A percentile compares a stretch with the other conserved stretches of the same genome.
These are phyloP conservation scores for Alternaria sp. DNA, from an alignment of 2,329 filamentous ascomycete species.

Conservation along the genomic window DNA sequence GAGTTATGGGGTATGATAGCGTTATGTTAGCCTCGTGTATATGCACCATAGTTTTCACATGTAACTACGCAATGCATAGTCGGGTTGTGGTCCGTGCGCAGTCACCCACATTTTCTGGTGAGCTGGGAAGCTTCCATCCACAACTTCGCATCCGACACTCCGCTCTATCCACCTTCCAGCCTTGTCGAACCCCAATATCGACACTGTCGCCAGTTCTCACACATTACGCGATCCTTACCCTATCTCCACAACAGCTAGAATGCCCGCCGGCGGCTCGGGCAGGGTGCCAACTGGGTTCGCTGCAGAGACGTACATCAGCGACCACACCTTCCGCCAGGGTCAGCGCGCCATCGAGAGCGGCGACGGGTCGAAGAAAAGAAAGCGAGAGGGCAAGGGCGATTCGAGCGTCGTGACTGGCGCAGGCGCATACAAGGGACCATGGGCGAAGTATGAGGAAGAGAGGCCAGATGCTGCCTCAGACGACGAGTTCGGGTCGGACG, in stretches of 20 bases:
- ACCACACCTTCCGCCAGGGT: constrained; percentile 85
- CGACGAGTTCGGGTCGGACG: constrained; percentile 68
- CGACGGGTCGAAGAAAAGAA: constrained; percentile 72
- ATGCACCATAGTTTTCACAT: constrained; percentile 23
- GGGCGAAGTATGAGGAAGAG: constrained; percentile 83
- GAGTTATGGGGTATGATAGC: constrained; percentile 43
- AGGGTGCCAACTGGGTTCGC: constrained; percentile 76
- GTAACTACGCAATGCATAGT: constrained; percentile 8
- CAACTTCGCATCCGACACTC: neutral
- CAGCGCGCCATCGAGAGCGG: constrained; percentile 77
- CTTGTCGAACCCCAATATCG: neutral
- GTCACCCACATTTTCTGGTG: constrained; percentile 20
- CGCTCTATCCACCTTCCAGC: neutral
- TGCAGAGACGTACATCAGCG: constrained; percentile 86
- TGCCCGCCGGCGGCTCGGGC: constrained; percentile 42
- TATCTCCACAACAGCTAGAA: neutral
- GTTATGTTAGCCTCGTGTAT: constrained; percentile 36
- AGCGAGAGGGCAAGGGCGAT: constrained; percentile 84
- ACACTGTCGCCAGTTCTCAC: too few species aligned
- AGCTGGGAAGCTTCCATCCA: constrained; percentile 1
- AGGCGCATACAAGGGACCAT: constrained; percentile 89
- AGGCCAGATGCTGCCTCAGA: constrained; percentile 71
- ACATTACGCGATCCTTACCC: neutral
- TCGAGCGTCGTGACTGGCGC: constrained; percentile 84
- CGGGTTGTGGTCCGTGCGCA: constrained; percentile 13